phyloP scores from a whole-genome alignment of 1,284 basidiomycete species.

The Phylloboletellus chloephorus region DNA sequence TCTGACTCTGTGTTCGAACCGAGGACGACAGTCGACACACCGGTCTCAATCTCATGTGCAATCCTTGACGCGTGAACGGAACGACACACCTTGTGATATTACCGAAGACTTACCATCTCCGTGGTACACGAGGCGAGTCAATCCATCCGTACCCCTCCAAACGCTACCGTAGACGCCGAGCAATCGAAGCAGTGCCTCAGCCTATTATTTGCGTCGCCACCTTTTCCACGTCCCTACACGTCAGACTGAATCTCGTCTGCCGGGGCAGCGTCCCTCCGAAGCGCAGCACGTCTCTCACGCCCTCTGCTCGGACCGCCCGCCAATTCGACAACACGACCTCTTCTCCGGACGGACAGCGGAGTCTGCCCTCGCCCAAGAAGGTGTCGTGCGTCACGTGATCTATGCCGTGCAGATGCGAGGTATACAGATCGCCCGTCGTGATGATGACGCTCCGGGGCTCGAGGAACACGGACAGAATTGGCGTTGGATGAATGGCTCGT shows the following conservation, averaged over 20 bases:
- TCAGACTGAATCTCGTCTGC: constrained; percentile 71
- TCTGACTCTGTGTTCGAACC: too few relatives aligned
- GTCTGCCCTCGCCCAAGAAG: constrained; percentile 27
- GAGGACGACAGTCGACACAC: too few relatives aligned
- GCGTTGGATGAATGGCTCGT: constrained; percentile 55
- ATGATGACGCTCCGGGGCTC: constrained; percentile 80
- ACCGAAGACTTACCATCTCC: too few relatives aligned
- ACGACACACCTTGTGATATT: too few relatives aligned
- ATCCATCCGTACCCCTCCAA: too few relatives aligned
- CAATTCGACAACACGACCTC: constrained; percentile 52
- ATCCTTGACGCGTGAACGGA: too few relatives aligned
- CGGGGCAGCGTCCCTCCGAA: constrained; percentile 52
- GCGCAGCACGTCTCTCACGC: constrained; percentile 35
- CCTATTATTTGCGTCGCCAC: constrained; percentile 32
- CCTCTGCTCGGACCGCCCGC: constrained; percentile 40
- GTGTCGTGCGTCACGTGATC: constrained; percentile 48
- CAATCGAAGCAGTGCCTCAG: too few relatives aligned
- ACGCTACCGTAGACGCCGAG: too few relatives aligned
- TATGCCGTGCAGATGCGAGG: constrained; percentile 72
- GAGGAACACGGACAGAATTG: constrained; percentile 69
- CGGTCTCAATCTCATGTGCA: too few relatives aligned
- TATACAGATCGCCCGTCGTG: constrained; percentile 66
- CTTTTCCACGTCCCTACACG: constrained; percentile 78
- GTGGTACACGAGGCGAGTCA: too few relatives aligned
- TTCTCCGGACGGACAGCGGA: constrained; percentile 19